Evolutionary conservation across 345 rosid species (phyloP), one percentile per base, ranked within the genome.

Genomic region (Cardamine chenopodiifolia): DNA sequence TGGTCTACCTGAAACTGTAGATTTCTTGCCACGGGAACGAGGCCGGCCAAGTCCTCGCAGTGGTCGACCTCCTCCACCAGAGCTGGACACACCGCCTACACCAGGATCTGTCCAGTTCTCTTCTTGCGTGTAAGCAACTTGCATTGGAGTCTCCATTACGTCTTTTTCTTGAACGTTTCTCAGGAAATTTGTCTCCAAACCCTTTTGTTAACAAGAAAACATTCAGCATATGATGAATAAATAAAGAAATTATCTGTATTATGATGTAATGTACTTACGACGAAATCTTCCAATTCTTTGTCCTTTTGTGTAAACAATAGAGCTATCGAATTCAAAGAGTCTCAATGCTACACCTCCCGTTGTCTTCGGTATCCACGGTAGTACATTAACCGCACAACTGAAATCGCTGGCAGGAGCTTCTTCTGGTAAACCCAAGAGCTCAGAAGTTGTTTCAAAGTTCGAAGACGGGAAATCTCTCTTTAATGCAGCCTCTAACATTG

Each of bases 301-400:
- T 84, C 86, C 66, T 83, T 83, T 49, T 62, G 70, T 54, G 83
- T 86, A 93, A 12, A 76, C 23, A 66, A 93, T 79, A 20, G 93
- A 77, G 32, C 80, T 68, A 52, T 93, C 98, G 18, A 93, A 79
- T 37, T 87, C 93, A 77, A 82, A 54, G 25, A 93, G 81, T 81
- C 97, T 83, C 56, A 93, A 70, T 57, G 90, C 87, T 61, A 87
- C 80, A 56, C 91, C 98, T 64, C 90, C 93, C 0, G 87, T 80
- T 35, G 98, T 90, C 58, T 79, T 83, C 0, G 97, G 98, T 65
- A 90, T 60, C 95, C 96, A 93, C 8, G 98, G 97, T 53, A 90
- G 89, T 34, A 86, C 47, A 31, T 72, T 54, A 62, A 82, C 77
- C 14, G 54, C 54, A 71, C 31, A 55, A 47, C 67, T 34, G 65